Base-by-base conservation (phyloP, 2,329 filamentous ascomycete species). In the Colletotrichum sp. region DNA sequence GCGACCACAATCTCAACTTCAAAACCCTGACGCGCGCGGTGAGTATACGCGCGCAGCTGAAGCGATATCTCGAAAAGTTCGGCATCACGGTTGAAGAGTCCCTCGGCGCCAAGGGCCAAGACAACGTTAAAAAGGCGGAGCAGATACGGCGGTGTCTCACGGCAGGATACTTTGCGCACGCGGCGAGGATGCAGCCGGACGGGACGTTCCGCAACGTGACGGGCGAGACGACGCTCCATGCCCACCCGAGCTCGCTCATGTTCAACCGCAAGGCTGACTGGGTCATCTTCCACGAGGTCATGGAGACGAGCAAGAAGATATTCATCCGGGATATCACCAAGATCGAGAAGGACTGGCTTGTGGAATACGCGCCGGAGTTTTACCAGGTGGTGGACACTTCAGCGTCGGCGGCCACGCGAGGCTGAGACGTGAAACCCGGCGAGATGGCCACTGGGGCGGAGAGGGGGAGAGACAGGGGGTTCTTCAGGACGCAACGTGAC, bases 201-300 rank as follows among this genome's bases (percentile, higher is more conserved):
- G 97, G 97, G 16, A 96, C 92, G 6, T 98, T 98, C 83, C 92
- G 91, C 79, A 96, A 95, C 67, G 93, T 98, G n/a, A 93, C 93
- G 76, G 95, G 95, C 34, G 92, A 92, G 52, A 94, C 93, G 67
- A 91, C 92, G 6, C 88, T 99, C 69, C 91, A 98, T 86, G 95
- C 96, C 26, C 97, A 99, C 85, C 97, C 97, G 1, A 98, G 92
- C 81, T 98, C 95, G 52, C 86, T 99, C 79, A 95, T 99, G 92
- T 99, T 99, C 88, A 98, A 98, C 84, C 93, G 96, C 72, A 98
- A 98, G 87, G 95, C 95, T 13, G 96, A 98, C 78, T 99, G 96
- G 96, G 96, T 99, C 12, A 91, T 99, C 39, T 99, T 98, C 82
- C 94, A 98, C 80, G 96, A 98, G 85, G 92, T 98, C 48, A 92